phyloP scores from a whole-genome alignment of 1,139 yeast genomes.

The Scheffersomyces cryptocercus region DNA sequence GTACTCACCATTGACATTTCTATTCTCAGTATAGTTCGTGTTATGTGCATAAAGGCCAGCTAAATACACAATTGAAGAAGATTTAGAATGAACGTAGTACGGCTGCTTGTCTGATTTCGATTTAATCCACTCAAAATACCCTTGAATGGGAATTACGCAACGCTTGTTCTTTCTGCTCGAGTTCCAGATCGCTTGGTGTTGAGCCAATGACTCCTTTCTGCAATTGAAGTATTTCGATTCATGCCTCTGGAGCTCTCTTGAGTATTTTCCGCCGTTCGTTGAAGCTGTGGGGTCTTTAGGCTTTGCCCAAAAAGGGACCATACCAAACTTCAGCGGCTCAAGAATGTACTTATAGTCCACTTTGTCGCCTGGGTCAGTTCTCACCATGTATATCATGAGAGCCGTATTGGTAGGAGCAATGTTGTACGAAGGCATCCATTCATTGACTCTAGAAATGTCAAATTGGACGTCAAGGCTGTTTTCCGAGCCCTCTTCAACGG shows the following conservation, averaged over 20 bases:
- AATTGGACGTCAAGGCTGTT: slow-evolving; percentile 8
- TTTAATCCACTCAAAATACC: slow-evolving; percentile 82
- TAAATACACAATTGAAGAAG: slow-evolving; percentile 55
- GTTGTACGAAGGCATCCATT: slow-evolving; percentile 33
- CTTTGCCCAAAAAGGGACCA: slow-evolving; percentile 45
- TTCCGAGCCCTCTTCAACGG: slow-evolving; percentile 5
- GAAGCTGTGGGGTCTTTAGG: slow-evolving; percentile 33
- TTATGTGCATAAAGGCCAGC: slow-evolving; percentile 71
- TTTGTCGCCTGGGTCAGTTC: slow-evolving; percentile 4
- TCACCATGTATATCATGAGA: slow-evolving; percentile 29
- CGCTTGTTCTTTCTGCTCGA: slow-evolving; percentile 37
- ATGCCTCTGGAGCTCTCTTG: slow-evolving; percentile 31
- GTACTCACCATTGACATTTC: slow-evolving; percentile 20
- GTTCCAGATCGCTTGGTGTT: slow-evolving; percentile 52
- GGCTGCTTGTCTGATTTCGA: slow-evolving; percentile 50
- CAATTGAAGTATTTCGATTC: slow-evolving; percentile 59
- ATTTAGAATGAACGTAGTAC: slow-evolving; percentile 59
- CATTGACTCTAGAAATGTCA: slow-evolving; percentile 8
- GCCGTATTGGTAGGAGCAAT: slow-evolving; percentile 44
- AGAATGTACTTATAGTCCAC: slow-evolving; percentile 20
- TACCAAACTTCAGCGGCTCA: slow-evolving; percentile 45
- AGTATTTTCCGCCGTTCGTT: slow-evolving; percentile 18
- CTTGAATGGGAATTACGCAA: slow-evolving; percentile 77
- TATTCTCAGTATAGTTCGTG: slow-evolving; percentile 28
- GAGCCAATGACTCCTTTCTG: slow-evolving; percentile 54